These are phyloP conservation scores for Irpex lacteus DNA, from an alignment of 1,284 basidiomycete genomes.

Conservation along the genomic window DNA sequence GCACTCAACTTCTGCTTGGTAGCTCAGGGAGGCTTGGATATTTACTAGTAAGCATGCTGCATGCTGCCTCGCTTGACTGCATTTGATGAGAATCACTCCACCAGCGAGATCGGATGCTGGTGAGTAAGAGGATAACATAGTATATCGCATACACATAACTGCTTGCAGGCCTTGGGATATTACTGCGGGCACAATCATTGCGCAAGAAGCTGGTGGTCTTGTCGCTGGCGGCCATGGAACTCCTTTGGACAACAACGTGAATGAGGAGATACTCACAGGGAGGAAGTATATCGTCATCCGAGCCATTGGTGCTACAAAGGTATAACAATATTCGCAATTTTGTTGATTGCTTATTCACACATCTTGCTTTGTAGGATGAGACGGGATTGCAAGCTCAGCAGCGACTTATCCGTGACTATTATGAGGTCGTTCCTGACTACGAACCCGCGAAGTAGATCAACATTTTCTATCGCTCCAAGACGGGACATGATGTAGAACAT, in stretches of 20 bases:
- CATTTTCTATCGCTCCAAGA: neutral
- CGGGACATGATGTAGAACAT: neutral
- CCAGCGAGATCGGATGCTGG: constrained; percentile 90
- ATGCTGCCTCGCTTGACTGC: neutral
- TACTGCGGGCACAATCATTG: constrained; percentile 91
- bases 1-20: constrained; percentile 84
- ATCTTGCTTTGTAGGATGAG: constrained; percentile 46
- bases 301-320: constrained; percentile 57
- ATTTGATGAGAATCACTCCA: neutral
- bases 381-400: constrained; percentile 72
- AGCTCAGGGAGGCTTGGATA: constrained; percentile 80
- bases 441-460: constrained; percentile 30
- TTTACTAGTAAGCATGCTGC: constrained; percentile 65
- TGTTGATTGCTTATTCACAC: constrained; percentile 1
- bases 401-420: constrained; percentile 82
- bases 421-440: constrained; percentile 76
- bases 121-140: constrained; percentile 24
- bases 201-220: constrained; percentile 84
- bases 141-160: neutral
- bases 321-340: constrained; percentile 21
- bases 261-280: constrained; percentile 73
- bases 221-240: constrained; percentile 67
- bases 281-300: constrained; percentile 86
- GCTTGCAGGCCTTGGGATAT: constrained; percentile 81
- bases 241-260: constrained; percentile 49